Evolutionary conservation across 2,329 filamentous ascomycete species (phyloP).

Genomic region (Elsinoe ampelina): DNA sequence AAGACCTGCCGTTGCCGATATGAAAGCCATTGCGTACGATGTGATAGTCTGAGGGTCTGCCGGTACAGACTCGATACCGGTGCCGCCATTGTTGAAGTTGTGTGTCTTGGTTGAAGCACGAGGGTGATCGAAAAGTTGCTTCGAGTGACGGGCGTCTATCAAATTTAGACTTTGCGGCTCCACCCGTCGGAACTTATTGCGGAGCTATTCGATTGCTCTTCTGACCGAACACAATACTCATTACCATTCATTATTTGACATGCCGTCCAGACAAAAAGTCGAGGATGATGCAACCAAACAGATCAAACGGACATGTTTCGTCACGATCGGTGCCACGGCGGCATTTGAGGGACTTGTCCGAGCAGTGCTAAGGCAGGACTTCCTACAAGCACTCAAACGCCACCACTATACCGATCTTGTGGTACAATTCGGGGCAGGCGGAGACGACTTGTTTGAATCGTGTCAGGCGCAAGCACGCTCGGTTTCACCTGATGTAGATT

Average conservation of each 20-base stretch:
- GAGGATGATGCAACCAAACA: background rate
- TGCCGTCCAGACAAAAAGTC: background rate
- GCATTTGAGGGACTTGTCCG: conserved; percentile 65
- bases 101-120: background rate
- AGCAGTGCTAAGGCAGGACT: conserved; percentile 52
- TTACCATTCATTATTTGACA: background rate
- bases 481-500: conserved; percentile 16
- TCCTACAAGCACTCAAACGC: conserved; percentile 51
- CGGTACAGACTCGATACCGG: background rate
- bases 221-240: background rate
- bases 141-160: background rate
- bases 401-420: conserved; percentile 61
- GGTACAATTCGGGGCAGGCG: conserved; percentile 71
- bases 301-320: conserved; percentile 49
- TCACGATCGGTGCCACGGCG: conserved; percentile 88
- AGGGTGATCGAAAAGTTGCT: background rate
- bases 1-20: conserved; percentile 2
- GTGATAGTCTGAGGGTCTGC: conserved; percentile 3
- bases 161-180: conserved; percentile 8
- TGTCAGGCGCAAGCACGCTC: conserved; percentile 2
- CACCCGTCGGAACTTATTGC: background rate
- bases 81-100: background rate
- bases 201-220: background rate
- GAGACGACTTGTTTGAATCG: conserved; percentile 42
- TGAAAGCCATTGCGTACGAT: conserved; percentile 13